Conservation (phyloP, 768 basidiomycete genomes). For the Mycena vitilis region DNA sequence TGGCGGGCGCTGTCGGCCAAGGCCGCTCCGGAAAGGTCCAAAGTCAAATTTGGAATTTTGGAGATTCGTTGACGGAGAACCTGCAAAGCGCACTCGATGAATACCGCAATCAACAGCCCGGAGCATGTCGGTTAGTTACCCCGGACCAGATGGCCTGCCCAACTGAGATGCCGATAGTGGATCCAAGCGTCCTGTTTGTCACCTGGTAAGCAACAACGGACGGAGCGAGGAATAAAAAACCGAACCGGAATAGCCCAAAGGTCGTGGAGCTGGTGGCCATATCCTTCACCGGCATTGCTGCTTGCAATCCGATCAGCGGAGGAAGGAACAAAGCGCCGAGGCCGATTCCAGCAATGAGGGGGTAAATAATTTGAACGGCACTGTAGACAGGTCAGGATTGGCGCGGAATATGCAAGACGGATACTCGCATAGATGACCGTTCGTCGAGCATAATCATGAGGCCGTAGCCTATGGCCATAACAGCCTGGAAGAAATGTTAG, state of each 20-base stretch:
- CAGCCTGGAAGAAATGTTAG: conserved; percentile 33
- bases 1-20: conserved; percentile 26
- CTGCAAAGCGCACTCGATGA: not conserved
- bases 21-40: conserved; percentile 26
- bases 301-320: conserved; percentile 81
- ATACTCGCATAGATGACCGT: conserved; percentile 59
- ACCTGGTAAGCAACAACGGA: conserved; percentile 15
- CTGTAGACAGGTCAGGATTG: conserved; percentile 40
- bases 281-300: conserved; percentile 87
- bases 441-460: conserved; percentile 78
- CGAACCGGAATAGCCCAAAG: conserved; percentile 79
- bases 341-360: conserved; percentile 72
- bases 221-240: conserved; percentile 54
- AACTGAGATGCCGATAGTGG: conserved; percentile 79
- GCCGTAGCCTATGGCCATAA: conserved; percentile 75
- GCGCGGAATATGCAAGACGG: conserved; percentile 5
- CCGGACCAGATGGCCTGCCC: conserved; percentile 79
- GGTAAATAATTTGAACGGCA: conserved; percentile 73
- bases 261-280: conserved; percentile 86
- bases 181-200: conserved; percentile 72
- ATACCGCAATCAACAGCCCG: not conserved
- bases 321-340: conserved; percentile 77
- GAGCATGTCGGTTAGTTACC: conserved; percentile 45
- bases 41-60: conserved; percentile 22
- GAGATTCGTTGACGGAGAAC: conserved; percentile 20